Evolutionary conservation across 108 stramenopile species (phyloP).

Genomic region (Seminavis robusta): DNA sequence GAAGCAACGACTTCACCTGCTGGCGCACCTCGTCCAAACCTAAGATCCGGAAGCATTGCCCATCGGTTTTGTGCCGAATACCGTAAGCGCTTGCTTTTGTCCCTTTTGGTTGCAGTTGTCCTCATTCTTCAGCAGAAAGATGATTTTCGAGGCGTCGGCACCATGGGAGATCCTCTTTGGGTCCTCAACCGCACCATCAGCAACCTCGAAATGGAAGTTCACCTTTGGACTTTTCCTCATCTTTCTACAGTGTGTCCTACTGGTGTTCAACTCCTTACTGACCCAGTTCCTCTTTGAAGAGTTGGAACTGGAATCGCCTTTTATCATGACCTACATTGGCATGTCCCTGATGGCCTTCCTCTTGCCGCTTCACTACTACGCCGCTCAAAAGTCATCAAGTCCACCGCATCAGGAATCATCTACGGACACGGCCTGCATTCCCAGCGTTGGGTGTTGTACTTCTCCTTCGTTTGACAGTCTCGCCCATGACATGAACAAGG

Average conservation of each 20-base stretch:
- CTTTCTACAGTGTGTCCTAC: conserved; percentile 12
- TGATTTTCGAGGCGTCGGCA: background rate
- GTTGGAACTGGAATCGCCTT: conserved; percentile 12
- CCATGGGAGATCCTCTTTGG: conserved; percentile 7
- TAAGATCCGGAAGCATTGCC: too few species aligned
- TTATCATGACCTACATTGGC: conserved; percentile 31
- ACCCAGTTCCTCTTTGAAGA: conserved; percentile 23
- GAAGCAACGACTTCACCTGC: too few species aligned
- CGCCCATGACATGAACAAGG: conserved; percentile 2
- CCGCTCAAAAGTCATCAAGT: background rate
- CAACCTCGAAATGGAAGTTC: background rate
- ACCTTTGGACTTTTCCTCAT: conserved; percentile 13
- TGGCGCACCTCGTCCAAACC: too few species aligned
- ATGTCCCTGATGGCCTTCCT: conserved; percentile 11
- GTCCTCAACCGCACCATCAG: background rate
- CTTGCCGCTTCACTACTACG: background rate
- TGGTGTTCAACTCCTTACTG: conserved; percentile 9
- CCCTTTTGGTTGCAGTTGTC: too few species aligned
- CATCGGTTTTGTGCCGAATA: too few species aligned
- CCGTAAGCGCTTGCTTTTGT: too few species aligned
- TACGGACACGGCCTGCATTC: background rate
- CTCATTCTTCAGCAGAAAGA: too few species aligned
- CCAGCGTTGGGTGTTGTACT: too few species aligned
- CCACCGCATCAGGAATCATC: background rate
- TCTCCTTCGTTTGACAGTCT: conserved; percentile 10